phyloP scores from a whole-genome alignment of 1,284 basidiomycete genomes.

The Pholiota adiposa region DNA sequence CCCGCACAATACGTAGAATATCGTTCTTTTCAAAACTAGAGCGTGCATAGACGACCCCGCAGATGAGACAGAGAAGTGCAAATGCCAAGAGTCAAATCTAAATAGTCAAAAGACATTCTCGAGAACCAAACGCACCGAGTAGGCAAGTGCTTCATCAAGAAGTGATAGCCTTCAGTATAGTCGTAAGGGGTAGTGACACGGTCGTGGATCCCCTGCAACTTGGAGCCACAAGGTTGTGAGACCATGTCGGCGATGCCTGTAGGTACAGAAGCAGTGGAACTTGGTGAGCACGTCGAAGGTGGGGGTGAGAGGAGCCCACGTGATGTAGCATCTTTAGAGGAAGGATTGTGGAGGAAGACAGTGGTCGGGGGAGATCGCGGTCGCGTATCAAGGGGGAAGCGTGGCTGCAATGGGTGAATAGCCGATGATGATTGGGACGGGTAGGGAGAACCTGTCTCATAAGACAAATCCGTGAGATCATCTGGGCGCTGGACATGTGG shows the following conservation, averaged over 20 bases:
- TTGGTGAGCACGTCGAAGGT: constrained; percentile 43
- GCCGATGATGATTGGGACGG: constrained; percentile 28
- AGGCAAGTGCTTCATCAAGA: constrained; percentile 90
- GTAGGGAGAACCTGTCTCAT: constrained; percentile 33
- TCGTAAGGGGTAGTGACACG: constrained; percentile 84
- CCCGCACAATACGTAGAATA: constrained; percentile 91
- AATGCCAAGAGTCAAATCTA: constrained; percentile 44
- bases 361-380: constrained; percentile 40
- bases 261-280: constrained; percentile 35
- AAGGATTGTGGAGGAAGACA: constrained; percentile 37
- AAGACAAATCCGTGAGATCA: constrained; percentile 34
- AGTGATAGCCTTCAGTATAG: constrained; percentile 94
- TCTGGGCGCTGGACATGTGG: constrained; percentile 37
- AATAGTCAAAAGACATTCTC: constrained; percentile 38
- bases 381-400: constrained; percentile 50
- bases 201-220: constrained; percentile 71
- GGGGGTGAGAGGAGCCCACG: constrained; percentile 46
- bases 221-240: constrained; percentile 38
- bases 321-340: constrained; percentile 38
- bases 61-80: constrained; percentile 20
- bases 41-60: constrained; percentile 8
- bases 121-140: constrained; percentile 67
- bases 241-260: constrained; percentile 32
- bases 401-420: constrained; percentile 50
- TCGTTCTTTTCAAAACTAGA: constrained; percentile 93